Percentiles rank a stretch among this genome's conserved stretches.
These are phyloP conservation scores for Neospora caninum DNA, from an alignment of 169 alveolate species.

Conservation along the genomic window DNA sequence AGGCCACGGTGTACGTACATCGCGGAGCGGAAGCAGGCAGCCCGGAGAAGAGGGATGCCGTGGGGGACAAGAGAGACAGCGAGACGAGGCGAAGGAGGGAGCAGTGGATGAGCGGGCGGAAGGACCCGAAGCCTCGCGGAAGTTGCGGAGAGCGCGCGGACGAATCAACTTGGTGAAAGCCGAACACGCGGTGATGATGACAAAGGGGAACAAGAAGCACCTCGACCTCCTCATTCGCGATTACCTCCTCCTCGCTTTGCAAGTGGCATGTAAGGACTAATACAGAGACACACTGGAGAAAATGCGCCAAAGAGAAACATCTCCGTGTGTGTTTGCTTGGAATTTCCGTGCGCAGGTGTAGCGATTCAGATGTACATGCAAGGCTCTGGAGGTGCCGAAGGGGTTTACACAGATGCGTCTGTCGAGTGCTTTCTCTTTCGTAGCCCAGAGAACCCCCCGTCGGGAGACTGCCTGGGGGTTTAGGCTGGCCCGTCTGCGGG, in stretches of 20 bases:
- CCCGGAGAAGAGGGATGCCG: background rate
- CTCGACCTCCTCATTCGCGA: background rate
- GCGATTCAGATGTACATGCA: no score
- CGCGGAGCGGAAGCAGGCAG: background rate
- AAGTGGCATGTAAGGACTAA: background rate
- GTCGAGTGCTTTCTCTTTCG: no score
- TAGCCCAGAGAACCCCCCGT: no score
- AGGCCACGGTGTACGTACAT: background rate
- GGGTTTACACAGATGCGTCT: no score
- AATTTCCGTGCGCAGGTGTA: no score
- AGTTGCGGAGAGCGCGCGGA: background rate
- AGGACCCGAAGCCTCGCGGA: no score
- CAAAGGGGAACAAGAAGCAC: background rate
- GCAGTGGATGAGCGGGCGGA: no score
- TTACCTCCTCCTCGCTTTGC: slow-evolving; percentile 3
- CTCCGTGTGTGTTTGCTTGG: no score
- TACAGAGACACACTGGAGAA: background rate
- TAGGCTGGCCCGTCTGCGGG: no score
- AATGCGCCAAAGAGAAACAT: background rate
- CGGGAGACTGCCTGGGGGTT: no score
- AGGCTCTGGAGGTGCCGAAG: no score
- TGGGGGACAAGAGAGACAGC: background rate
- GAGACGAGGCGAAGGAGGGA: background rate
- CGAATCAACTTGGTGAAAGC: background rate
- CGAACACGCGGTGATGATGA: background rate